A percentile compares a stretch with the other conserved stretches of the same genome.
phyloP scores from a whole-genome alignment of 140 eudicot species.

The Bidens hawaiensis region DNA sequence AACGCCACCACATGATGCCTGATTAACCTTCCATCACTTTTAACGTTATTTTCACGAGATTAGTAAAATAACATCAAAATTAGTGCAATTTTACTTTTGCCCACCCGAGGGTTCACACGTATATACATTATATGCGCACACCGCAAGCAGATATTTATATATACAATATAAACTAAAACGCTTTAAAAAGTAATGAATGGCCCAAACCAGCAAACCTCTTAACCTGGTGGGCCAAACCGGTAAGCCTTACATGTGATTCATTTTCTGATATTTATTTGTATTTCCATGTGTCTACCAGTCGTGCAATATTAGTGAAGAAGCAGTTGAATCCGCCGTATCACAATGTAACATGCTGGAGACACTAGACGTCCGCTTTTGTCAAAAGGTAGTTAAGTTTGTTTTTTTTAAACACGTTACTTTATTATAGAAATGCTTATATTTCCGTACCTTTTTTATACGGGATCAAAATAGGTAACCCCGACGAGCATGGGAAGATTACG shows the following conservation, averaged over 20 bases:
- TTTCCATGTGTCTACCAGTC: conserved; percentile 37
- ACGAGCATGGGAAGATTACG: conserved; percentile 59
- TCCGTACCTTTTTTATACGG: neutral
- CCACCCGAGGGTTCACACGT: too few species aligned
- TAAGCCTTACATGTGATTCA: neutral
- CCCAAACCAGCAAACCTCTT: too few species aligned
- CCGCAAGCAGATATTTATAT: too few species aligned
- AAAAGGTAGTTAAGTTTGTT: conserved; percentile 36
- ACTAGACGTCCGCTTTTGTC: conserved; percentile 92
- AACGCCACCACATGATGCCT: too few species aligned
- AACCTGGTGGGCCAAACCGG: neutral
- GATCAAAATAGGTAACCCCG: conserved; percentile 47
- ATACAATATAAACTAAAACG: too few species aligned
- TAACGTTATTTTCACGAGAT: too few species aligned
- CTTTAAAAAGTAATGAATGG: too few species aligned
- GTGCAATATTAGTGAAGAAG: conserved; percentile 78
- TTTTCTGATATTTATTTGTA: neutral
- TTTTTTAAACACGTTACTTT: neutral
- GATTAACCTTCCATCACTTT: too few species aligned
- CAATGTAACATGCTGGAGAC: conserved; percentile 81
- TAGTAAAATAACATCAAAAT: too few species aligned
- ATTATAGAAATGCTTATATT: neutral
- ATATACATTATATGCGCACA: too few species aligned
- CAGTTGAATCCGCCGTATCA: conserved; percentile 72
- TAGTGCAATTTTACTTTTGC: too few species aligned